These are phyloP conservation scores for Pseudogymnoascus sp. DNA, from an alignment of 2,329 filamentous ascomycete species.

Conservation along the genomic window DNA sequence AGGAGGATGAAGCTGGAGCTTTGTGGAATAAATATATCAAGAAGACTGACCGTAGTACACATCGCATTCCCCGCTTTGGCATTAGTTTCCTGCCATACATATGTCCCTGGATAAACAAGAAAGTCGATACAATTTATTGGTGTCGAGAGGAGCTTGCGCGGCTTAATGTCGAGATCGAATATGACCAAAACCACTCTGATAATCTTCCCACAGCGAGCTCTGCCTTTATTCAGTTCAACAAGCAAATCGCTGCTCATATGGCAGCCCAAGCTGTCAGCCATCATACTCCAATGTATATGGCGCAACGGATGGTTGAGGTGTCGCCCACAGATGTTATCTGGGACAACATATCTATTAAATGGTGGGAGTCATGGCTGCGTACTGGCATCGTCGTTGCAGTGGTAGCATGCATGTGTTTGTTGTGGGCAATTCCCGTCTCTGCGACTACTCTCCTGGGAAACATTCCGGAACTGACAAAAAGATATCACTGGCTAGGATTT, in stretches of 20 bases:
- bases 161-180: slow-evolving; percentile 84
- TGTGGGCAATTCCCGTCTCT: slow-evolving; percentile 87
- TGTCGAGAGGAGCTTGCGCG: slow-evolving; percentile 83
- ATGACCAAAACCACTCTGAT: slow-evolving; percentile 79
- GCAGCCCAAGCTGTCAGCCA: slow-evolving; percentile 88
- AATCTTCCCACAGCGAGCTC: slow-evolving; percentile 90
- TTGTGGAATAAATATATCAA: slow-evolving; percentile 80
- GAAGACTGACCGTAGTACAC: slow-evolving; percentile 76
- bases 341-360: slow-evolving; percentile 93
- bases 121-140: slow-evolving; percentile 92
- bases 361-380: slow-evolving; percentile 75
- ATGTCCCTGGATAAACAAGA: slow-evolving; percentile 68
- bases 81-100: slow-evolving; percentile 27
- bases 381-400: slow-evolving; percentile 58
- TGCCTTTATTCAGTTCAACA: slow-evolving; percentile 97
- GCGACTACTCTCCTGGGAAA: slow-evolving; percentile 81
- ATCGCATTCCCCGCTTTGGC: slow-evolving; percentile 61
- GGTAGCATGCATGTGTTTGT: slow-evolving; percentile 69
- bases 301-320: slow-evolving; percentile 83
- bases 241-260: slow-evolving; percentile 97
- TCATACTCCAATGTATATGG: slow-evolving; percentile 89
- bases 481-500: slow-evolving; percentile 65
- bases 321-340: slow-evolving; percentile 88
- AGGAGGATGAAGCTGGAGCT: slow-evolving; percentile 58
- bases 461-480: slow-evolving; percentile 60